Evolutionary conservation across 1,284 basidiomycete species (phyloP), one percentile per base, ranked within the genome.

Genomic region (Ustilago esculenta): DNA sequence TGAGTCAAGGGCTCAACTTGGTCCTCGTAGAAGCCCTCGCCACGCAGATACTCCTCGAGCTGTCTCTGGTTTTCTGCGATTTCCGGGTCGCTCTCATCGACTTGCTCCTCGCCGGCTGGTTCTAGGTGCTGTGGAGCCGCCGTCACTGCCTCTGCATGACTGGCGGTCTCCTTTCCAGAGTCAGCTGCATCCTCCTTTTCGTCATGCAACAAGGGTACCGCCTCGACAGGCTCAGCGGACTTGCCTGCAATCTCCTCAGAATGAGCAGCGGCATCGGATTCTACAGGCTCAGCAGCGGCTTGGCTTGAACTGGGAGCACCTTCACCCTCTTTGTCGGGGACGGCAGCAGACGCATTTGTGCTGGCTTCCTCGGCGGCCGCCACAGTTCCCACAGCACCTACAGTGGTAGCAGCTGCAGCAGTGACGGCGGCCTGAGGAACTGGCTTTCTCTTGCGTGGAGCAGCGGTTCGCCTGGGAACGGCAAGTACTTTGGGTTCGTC

Each of bases 391-490:
- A 33, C 55, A 21, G 35, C 47, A 36, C 6, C 36, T 7, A 17
- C 52, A 48, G 25, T 41, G 10, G 48, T 41, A 34, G 47, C 40
- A 9, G 41, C 45, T 11, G 43, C 42, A 23, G 58, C 35, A 15
- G 55, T 35, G 4, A 36, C 48, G 17, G 52, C 55, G 18, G 53
- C 42, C 32, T 53, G 56, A 15, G 60, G 36, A 15, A 51, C 52
- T 11, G 61, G 43, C 34, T 56, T 66, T 67, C 66, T 75, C 46
- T 60, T 66, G 29, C 75, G 57, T 7, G 75, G 75, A 2, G 75
- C 73, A 17, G 73, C 75, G n/a, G 75, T 55, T 29, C 75, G 41
- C 23, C 75, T 55, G 9, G 75, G 75, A 7, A 77, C 75, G 8
- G 74, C 64, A 12, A 77, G 58, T 15, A 75, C 73, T 47, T 71